These are phyloP conservation scores for Hypoxylon sp. DNA, from an alignment of 2,329 filamentous ascomycete genomes.

Conservation along the genomic window DNA sequence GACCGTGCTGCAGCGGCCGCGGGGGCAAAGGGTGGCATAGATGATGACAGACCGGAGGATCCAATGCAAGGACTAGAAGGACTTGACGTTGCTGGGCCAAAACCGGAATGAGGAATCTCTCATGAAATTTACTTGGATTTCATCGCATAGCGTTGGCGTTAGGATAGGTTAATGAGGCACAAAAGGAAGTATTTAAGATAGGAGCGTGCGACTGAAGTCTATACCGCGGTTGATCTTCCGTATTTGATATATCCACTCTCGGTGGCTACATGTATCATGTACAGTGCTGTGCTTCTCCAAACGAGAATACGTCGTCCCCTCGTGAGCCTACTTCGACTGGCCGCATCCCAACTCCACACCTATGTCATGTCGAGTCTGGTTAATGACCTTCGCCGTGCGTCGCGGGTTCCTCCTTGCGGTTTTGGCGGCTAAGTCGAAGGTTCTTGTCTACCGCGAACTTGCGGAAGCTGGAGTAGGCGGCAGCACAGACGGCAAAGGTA, in stretches of 20 bases:
- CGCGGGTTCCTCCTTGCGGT: slow-evolving; percentile 56
- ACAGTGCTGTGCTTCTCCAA: slow-evolving; percentile 47
- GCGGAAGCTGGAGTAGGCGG: slow-evolving; percentile 82
- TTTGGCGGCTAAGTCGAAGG: slow-evolving; percentile 85
- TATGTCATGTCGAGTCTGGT: slow-evolving; percentile 34
- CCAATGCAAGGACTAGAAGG: slow-evolving; percentile 97
- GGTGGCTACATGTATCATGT: slow-evolving; percentile 49
- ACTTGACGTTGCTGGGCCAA: slow-evolving; percentile 93
- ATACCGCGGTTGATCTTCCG: slow-evolving; percentile 47
- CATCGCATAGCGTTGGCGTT: slow-evolving; percentile 54
- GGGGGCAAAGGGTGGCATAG: slow-evolving; percentile 61
- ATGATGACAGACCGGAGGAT: slow-evolving; percentile 74
- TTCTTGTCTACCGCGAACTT: slow-evolving; percentile 94
- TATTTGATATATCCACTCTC: slow-evolving; percentile 45
- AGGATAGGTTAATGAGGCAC: slow-evolving; percentile 42
- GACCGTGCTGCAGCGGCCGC: slow-evolving; percentile 73
- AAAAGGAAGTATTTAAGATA: slow-evolving; percentile 37
- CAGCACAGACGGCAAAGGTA: slow-evolving; percentile 84
- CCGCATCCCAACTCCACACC: slow-evolving; percentile 37
- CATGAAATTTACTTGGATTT: slow-evolving; percentile 43
- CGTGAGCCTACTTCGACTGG: slow-evolving; percentile 28
- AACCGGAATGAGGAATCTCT: slow-evolving; percentile 70
- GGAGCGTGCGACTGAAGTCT: slow-evolving; percentile 45
- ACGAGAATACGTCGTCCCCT: slow-evolving; percentile 37
- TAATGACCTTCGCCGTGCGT: slow-evolving; percentile 59